Evolutionary conservation across 495 filamentous ascomycete species (phyloP), one percentile per base, ranked within the genome.

Genomic region (Penicillium lividum): DNA sequence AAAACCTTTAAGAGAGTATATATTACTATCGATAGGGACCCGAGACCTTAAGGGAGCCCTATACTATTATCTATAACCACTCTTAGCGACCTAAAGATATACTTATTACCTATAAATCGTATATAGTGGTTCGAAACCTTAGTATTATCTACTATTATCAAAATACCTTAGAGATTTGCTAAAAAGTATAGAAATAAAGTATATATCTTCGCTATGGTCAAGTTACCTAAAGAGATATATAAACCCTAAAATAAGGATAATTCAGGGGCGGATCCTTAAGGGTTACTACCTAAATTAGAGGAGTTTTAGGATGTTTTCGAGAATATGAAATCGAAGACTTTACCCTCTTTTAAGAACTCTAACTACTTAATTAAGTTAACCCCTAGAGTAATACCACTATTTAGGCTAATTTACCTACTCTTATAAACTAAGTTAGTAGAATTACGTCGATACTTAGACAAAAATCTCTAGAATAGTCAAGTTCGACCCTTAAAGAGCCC

Each of bases 151-250:
- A n/a, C n/a, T n/a, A n/a, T n/a, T n/a, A n/a, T n/a, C n/a, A n/a
- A n/a, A n/a, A n/a, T n/a, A n/a, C 45, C 11, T 34, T 40, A 55
- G 31, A 47, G 16, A 11, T 47, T 31, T 51, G 34, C 11, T 51
- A 31, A 51, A 18, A 3, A 3, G 2, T 33, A 51, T 51, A 29
- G 5, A 3, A 9, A 31, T 31, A 51, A 31, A 51, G 29, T 5
- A 10, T 49, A 27, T 49, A 49, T 49, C 28, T 27, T 49, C 29
- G 29, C 15, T 22, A 49, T 30, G 28, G 29, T 49, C 8, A 16
- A 43, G 16, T 22, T 43, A 16, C 15, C 16, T 43, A 22, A n/a
- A 16, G 16, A 43, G 40, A 49, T 16, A 30, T n/a, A 1, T 13
- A 30, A 25, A n/a, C n/a, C n/a, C n/a, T 49, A 49, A 5, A 49